phyloP scores from a whole-genome alignment of 805 yeast species.

The Debaryomyces prosopidis region DNA sequence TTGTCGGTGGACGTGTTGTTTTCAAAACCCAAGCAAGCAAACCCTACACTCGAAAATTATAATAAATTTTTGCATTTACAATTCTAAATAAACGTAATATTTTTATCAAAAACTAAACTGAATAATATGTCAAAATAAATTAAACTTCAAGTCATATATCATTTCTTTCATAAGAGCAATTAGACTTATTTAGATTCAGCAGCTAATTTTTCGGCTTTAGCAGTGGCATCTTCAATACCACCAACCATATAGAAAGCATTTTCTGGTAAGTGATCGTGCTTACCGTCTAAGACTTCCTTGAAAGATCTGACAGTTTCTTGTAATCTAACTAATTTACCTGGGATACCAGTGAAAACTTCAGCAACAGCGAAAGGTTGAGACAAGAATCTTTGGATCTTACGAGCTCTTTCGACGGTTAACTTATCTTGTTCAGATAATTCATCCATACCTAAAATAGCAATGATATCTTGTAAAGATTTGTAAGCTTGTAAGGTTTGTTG shows the following conservation, averaged over 20 bases:
- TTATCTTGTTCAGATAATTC: constrained; percentile 98
- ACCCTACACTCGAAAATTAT: neutral
- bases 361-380: constrained; percentile 99
- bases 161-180: constrained; percentile 6
- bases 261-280: constrained; percentile 98
- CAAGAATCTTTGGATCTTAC: constrained; percentile 99
- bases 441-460: constrained; percentile 99
- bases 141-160: constrained; percentile 10
- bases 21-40: neutral
- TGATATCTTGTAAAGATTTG: constrained; percentile 99
- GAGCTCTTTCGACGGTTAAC: constrained; percentile 99
- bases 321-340: constrained; percentile 96
- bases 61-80: constrained; percentile 1
- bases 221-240: constrained; percentile 97
- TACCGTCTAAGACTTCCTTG: constrained; percentile 97
- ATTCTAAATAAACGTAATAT: constrained; percentile 12
- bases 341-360: constrained; percentile 99
- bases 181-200: constrained; percentile 71
- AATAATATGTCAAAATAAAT: constrained; percentile 9
- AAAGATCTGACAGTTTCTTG: constrained; percentile 93
- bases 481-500: constrained; percentile 99
- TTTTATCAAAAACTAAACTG: constrained; percentile 10
- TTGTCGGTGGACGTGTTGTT: constrained; percentile 1
- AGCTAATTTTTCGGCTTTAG: constrained; percentile 99
- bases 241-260: constrained; percentile 99